Percentiles rank a stretch among this genome's conserved stretches.
phyloP scores from a whole-genome alignment of 768 basidiomycete genomes.

The Dentipellis sp. region DNA sequence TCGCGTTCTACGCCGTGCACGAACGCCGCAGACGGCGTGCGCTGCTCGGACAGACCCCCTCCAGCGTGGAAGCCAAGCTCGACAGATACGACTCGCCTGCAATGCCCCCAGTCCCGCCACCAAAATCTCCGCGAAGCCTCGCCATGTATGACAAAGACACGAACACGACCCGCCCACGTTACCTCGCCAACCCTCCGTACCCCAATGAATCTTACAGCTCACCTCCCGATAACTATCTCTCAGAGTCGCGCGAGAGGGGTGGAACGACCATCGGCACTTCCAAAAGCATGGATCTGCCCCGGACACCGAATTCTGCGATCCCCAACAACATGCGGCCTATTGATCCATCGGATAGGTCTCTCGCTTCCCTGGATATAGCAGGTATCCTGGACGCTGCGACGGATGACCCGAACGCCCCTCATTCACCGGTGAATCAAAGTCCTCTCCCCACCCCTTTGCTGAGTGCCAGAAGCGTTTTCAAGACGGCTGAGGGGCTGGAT shows the following conservation, averaged over 20 bases:
- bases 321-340: too few species aligned
- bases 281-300: too few species aligned
- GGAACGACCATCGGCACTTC: too few species aligned
- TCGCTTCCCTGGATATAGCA: conserved; percentile 12
- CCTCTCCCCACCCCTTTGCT: background rate
- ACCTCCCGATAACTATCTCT: background rate
- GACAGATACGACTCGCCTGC: background rate
- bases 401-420: background rate
- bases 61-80: background rate
- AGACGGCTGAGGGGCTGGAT: conserved; percentile 1
- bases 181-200: conserved; percentile 4
- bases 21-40: background rate
- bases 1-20: background rate
- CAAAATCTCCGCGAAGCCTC: background rate
- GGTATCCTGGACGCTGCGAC: conserved; percentile 11
- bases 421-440: background rate
- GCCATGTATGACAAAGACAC: too few species aligned
- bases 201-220: background rate
- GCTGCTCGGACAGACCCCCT: background rate
- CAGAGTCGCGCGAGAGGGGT: too few species aligned
- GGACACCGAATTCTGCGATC: too few species aligned
- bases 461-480: background rate
- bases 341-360: background rate
- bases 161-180: background rate
- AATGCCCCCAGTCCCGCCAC: background rate